These are phyloP conservation scores for Pestalotiopsis sp. DNA, from an alignment of 2,329 filamentous ascomycete species.

Conservation along the genomic window DNA sequence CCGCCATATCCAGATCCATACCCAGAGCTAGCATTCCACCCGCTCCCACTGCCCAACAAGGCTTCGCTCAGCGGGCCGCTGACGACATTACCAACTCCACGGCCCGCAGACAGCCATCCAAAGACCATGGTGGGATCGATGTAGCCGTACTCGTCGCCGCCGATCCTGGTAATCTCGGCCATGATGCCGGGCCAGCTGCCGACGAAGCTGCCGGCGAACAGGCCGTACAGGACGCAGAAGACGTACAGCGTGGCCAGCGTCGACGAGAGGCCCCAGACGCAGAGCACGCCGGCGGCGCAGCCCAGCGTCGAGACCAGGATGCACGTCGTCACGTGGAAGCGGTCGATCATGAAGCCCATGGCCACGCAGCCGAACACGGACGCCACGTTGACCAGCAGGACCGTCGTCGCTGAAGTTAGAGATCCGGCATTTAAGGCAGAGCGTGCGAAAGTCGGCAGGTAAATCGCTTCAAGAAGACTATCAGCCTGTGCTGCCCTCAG, in stretches of 20 bases:
- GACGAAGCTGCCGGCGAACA: slow-evolving; percentile 50
- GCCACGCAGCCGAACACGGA: slow-evolving; percentile 46
- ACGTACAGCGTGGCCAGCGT: slow-evolving; percentile 55
- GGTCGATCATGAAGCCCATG: slow-evolving; percentile 53
- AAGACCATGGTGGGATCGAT: slow-evolving; percentile 58
- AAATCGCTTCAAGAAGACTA: slow-evolving; percentile 43
- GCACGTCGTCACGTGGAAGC: slow-evolving; percentile 43
- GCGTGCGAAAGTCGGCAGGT: slow-evolving; percentile 52
- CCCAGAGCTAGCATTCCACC: slow-evolving; percentile 42
- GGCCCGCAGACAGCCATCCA: slow-evolving; percentile 57
- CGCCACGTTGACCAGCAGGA: slow-evolving; percentile 50
- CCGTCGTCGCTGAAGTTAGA: slow-evolving; percentile 45
- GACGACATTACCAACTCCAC: slow-evolving; percentile 63
- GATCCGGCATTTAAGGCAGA: slow-evolving; percentile 40
- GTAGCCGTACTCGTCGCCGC: slow-evolving; percentile 22
- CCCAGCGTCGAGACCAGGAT: slow-evolving; percentile 51
- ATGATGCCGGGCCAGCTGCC: slow-evolving; percentile 22
- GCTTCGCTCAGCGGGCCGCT: slow-evolving; percentile 59
- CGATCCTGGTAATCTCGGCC: slow-evolving; percentile 32
- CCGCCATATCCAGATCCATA: slow-evolving; percentile 55
- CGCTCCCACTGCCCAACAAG: slow-evolving; percentile 44
- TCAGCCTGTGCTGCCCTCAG: background rate
- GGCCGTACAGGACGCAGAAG: slow-evolving; percentile 55
- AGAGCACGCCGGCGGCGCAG: slow-evolving; percentile 49
- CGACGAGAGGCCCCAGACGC: slow-evolving; percentile 65